Evolutionary conservation across 768 basidiomycete species (phyloP), one percentile per base, ranked within the genome.

Genomic region (Tylopilus sp.): DNA sequence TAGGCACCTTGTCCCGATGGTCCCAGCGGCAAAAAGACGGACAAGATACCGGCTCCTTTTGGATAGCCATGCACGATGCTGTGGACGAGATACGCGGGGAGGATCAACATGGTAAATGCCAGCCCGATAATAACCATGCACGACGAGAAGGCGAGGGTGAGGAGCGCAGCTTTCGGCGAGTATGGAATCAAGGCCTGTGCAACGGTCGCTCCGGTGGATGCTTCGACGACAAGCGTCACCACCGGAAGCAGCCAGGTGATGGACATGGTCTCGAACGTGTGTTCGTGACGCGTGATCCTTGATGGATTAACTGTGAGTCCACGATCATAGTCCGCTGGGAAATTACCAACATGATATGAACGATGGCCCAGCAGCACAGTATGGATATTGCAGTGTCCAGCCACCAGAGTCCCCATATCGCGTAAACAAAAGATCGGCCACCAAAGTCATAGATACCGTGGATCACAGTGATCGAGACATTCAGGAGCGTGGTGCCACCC

Each of bases 211-310:
- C 89, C 89, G 0, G 82, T 74, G 1, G 89, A 85, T 1, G 86
- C 76, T 2, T 80, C 81, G 63, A 92, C 89, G 40, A 87, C 78
- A 16, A 86, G 76, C 0, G 89, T 81, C 4, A 92, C 85, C 12
- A 89, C 79, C 0, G 90, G 90, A 28, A 92, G 82, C 9, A 91
- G 72, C 88, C 89, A 91, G 21, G 76, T 66, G 22, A 84, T 70
- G 0, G 82, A 82, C 78, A 89, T 79, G 2, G 71, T 63, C 38
- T 78, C 71, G 6, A 84, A 61, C 0, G 81, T 68, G 62, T 89
- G 84, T 7, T 73, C 71, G 19, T 90, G 85, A n/a, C 78, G 61
- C 34, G 74, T 65, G 68, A 80, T 67, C 83, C 80, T 87, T 77
- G 1, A 29, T 3, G 5, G 14, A 34, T 22, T 16, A 17, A 16